Base-by-base conservation (phyloP, 768 basidiomycete genomes). In the Hericium coralloides region DNA sequence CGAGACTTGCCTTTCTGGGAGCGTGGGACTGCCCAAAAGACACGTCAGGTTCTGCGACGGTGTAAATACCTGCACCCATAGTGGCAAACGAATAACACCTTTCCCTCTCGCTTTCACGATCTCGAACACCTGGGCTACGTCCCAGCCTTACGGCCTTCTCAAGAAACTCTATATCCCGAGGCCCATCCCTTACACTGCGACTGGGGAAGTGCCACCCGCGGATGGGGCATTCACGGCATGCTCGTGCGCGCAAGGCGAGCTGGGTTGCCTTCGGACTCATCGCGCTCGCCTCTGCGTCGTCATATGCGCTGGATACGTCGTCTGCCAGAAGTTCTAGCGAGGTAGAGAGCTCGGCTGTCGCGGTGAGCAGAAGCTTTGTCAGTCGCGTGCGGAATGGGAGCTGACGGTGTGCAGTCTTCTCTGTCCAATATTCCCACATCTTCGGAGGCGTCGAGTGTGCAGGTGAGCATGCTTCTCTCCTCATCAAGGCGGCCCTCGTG, bases 251-350 rank as follows among this genome's bases (percentile, higher is more conserved):
- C 48, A 72, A 68, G 58, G 65, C 68, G 2, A 66, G 62, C 36
- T 66, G 67, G 55, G 64, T 69, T 48, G 65, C 68, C 1, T 69
- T 68, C 38, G 67, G 65, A 14, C 39, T 72, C 14, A 63, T 69
- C 14, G 67, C 67, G 12, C 59, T 69, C 22, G 66, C 66, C 12
- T 62, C 61, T 4, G 53, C 64, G 12, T 63, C 68, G 2, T 47
- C 62, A 50, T 61, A 61, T 0, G 63, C 64, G 2, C 62, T 58
- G 52, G 58, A 61, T 22, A 31, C 31, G 31, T 31, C 26, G 26
- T 31, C 31, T 31, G 10, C 10, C 31, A 31, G 31, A 6, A 31
- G 31, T 8, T 1, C 10, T 31, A 31, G 31, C 6, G 31, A 31
- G 31, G 6, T 31, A 31, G 31, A 31, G 31, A 31, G 5, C 31